Percentiles rank a stretch among this genome's conserved stretches.
phyloP scores from a whole-genome alignment of 331 rosid genomes.

The Prunus yedoensis region DNA sequence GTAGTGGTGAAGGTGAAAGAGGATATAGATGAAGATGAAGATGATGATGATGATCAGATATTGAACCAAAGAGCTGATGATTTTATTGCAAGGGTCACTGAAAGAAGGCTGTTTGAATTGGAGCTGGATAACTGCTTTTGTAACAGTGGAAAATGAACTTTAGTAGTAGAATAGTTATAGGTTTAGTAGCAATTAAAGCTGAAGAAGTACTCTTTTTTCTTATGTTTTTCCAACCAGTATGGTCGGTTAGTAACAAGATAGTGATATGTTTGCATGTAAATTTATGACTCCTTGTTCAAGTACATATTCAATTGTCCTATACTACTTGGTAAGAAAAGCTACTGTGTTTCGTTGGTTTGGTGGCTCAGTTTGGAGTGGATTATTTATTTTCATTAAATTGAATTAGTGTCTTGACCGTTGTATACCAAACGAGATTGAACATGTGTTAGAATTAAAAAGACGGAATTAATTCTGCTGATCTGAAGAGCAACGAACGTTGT shows the following conservation, averaged over 20 bases:
- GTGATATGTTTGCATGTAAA: not conserved
- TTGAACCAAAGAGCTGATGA: conserved; percentile 80
- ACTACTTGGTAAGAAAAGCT: not conserved
- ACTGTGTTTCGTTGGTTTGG: no score
- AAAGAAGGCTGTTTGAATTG: conserved; percentile 58
- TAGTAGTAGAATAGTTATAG: not conserved
- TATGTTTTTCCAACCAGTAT: not conserved
- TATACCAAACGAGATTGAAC: no score
- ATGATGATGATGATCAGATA: conserved; percentile 36
- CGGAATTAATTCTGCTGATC: no score
- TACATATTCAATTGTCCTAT: not conserved
- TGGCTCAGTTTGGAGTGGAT: no score
- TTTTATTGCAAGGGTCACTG: conserved; percentile 72
- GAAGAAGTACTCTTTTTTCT: not conserved
- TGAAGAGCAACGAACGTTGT: no score
- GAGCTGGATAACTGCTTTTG: conserved; percentile 35
- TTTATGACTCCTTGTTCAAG: not conserved
- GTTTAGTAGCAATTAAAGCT: not conserved
- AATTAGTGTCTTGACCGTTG: no score
- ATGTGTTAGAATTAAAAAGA: no score
- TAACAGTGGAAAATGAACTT: conserved; percentile 20
- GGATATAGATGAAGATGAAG: conserved; percentile 21
- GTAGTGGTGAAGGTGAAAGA: conserved; percentile 14
- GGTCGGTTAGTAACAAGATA: not conserved
- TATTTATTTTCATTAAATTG: no score